These are phyloP conservation scores for Cordyceps cateniannulata DNA, from an alignment of 2,329 filamentous ascomycete species.

Conservation along the genomic window DNA sequence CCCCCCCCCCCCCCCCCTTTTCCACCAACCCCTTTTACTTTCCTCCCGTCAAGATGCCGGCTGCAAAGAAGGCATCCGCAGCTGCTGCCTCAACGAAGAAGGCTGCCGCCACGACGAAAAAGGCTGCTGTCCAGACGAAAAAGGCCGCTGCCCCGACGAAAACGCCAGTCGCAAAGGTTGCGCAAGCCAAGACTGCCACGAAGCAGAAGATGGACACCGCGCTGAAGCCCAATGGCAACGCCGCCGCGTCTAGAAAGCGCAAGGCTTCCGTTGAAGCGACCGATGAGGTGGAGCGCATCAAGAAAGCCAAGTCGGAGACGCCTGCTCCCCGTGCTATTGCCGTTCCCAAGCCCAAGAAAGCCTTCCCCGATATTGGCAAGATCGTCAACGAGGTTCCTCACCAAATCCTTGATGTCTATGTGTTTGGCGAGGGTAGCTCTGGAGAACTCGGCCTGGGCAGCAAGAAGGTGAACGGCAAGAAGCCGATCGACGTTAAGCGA, in stretches of 20 bases:
- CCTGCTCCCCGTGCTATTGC: slow-evolving; percentile 12
- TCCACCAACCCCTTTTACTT: background rate
- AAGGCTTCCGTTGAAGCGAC: slow-evolving; percentile 16
- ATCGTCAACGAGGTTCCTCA: slow-evolving; percentile 62
- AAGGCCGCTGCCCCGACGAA: background rate
- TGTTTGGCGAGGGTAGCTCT: slow-evolving; percentile 74
- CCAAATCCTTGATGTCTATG: slow-evolving; percentile 63
- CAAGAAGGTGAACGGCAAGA: slow-evolving; percentile 54
- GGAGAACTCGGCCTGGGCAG: slow-evolving; percentile 77
- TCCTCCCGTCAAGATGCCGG: background rate
- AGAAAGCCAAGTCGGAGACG: slow-evolving; percentile 18
- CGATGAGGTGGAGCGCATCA: slow-evolving; percentile 19
- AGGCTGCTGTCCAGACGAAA: background rate
- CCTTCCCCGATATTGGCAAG: slow-evolving; percentile 46
- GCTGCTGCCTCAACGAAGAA: background rate
- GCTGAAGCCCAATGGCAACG: slow-evolving; percentile 6
- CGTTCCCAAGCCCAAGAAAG: slow-evolving; percentile 24
- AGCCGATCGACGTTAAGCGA: slow-evolving; percentile 69
- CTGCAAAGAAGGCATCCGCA: slow-evolving; percentile 1
- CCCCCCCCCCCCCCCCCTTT: background rate
- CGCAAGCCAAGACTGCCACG: slow-evolving; percentile 18
- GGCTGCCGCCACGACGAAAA: background rate
- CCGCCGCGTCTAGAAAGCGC: slow-evolving; percentile 22
- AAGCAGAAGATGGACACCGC: slow-evolving; percentile 15
- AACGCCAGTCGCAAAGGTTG: background rate